Conservation (phyloP, 345 rosid species). For the Heritiera littoralis region DNA sequence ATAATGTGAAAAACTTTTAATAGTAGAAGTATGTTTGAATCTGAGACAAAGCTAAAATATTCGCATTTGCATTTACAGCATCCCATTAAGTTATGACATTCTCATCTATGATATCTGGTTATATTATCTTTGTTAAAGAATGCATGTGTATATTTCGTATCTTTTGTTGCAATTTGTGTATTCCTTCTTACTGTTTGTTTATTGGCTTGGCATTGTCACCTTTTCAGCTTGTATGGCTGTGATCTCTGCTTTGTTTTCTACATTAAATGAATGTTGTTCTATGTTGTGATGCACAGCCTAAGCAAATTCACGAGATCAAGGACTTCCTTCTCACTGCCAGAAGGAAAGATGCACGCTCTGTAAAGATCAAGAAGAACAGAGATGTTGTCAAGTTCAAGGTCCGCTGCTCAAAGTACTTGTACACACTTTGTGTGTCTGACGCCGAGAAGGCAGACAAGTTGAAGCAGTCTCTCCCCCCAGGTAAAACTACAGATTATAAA, state of each 20-base stretch:
- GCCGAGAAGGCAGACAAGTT: constrained; percentile 90
- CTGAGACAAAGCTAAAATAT: neutral
- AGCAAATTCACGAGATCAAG: constrained; percentile 93
- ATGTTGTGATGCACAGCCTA: constrained; percentile 53
- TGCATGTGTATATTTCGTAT: neutral
- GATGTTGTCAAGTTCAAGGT: constrained; percentile 92
- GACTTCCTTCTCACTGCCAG: constrained; percentile 96
- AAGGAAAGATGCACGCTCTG: constrained; percentile 90
- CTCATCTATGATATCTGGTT: neutral
- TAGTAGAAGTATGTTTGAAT: neutral
- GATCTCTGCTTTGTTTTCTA: neutral
- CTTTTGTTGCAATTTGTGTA: neutral
- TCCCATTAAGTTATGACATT: neutral
- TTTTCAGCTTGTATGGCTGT: neutral
- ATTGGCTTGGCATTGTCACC: too few relatives aligned
- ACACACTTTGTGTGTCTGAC: constrained; percentile 87
- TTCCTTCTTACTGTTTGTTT: neutral
- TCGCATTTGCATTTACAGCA: neutral
- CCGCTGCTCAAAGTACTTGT: constrained; percentile 86
- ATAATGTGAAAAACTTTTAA: neutral
- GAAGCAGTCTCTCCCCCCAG: constrained; percentile 98
- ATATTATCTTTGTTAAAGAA: neutral
- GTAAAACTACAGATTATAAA: constrained; percentile 26
- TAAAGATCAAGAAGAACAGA: constrained; percentile 85
- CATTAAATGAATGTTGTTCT: neutral